A percentile compares a stretch with the other conserved stretches of the same genome.
phyloP scores from a whole-genome alignment of 805 yeast species.

The Saturnispora zaruensis region DNA sequence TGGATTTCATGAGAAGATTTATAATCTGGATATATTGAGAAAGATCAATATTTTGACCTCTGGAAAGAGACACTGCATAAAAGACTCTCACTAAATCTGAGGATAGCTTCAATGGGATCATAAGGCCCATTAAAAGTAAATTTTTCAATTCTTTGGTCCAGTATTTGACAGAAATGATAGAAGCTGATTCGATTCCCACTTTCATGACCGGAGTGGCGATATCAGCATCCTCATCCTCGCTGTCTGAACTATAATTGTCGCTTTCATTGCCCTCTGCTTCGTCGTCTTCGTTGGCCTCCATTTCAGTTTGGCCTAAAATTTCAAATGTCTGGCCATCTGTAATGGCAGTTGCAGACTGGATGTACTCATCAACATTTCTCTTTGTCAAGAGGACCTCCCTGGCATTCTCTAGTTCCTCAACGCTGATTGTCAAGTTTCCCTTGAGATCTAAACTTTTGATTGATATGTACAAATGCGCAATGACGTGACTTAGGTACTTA shows the following conservation, averaged over 20 bases:
- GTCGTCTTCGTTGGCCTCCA: conserved; percentile 31
- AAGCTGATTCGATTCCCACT: conserved; percentile 56
- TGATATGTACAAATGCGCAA: conserved; percentile 72
- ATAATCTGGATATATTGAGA: conserved; percentile 56
- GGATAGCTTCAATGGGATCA: conserved; percentile 61
- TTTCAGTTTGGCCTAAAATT: conserved; percentile 19
- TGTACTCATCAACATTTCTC: conserved; percentile 39
- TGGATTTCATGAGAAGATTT: conserved; percentile 45
- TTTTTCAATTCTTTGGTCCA: conserved; percentile 84
- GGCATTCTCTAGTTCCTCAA: conserved; percentile 52
- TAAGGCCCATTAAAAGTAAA: conserved; percentile 70
- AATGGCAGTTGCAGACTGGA: conserved; percentile 38
- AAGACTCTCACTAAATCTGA: conserved; percentile 58
- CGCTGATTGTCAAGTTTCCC: conserved; percentile 58
- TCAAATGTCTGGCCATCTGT: conserved; percentile 27
- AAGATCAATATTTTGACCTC: conserved; percentile 60
- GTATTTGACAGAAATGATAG: conserved; percentile 64
- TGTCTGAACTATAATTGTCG: conserved; percentile 28
- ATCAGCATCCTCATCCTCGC: conserved; percentile 33
- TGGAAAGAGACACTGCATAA: conserved; percentile 59
- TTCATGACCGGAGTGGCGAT: conserved; percentile 46
- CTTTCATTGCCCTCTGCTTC: conserved; percentile 31
- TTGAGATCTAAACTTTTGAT: conserved; percentile 65
- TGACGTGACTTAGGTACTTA: conserved; percentile 67
- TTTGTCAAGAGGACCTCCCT: conserved; percentile 18